Base-by-base conservation (phyloP, 441 rosid species). In the Brassica balearica region DNA sequence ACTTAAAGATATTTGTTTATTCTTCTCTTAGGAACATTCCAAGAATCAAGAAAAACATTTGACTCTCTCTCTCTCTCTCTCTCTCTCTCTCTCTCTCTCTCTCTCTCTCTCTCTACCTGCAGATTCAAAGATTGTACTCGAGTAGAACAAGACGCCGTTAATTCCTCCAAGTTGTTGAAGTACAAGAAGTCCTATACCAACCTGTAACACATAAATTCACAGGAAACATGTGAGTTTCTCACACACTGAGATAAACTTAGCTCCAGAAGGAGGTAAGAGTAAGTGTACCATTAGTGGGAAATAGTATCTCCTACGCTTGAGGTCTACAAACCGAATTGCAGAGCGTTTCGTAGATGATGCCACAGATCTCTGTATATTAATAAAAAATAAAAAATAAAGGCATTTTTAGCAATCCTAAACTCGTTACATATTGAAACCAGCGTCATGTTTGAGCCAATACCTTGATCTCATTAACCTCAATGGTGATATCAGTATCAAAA, bases 401-500 rank as follows among this genome's bases (percentile, higher is more conserved):
- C 27, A 15, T 19, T 58, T 20, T 1, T 29, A 58, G 62, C 27
- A 20, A 58, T 4, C 29, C 12, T 58, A 41, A 32, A 64, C 74
- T 58, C 66, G 12, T 19, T 62, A 23, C 48, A 14, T 27, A 68
- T 10, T 66, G 51, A 25, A 4, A 64, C 27, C 15, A 59, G 11
- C 10, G 46, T 29, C 34, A 29, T 29, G 34, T 29, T 29, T 29
- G 34, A 29, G 34, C n/a, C n/a, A 38, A 73, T 86, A 92, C 98
- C 97, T 94, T 94, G 79, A 94, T 92, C 75, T 94, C 98, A 77
- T 91, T 85, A 77, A 92, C 94, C 84, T 94, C 98, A 77, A 87
- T 2, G 17, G 97, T 85, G 68, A 92, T 91, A 83, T 94, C 97
- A 76, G 94, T 81, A 72, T 90, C 97, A 83, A 89, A 94, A 19